phyloP scores from a whole-genome alignment of 129 eudicot species.

The Tagetes erecta region DNA sequence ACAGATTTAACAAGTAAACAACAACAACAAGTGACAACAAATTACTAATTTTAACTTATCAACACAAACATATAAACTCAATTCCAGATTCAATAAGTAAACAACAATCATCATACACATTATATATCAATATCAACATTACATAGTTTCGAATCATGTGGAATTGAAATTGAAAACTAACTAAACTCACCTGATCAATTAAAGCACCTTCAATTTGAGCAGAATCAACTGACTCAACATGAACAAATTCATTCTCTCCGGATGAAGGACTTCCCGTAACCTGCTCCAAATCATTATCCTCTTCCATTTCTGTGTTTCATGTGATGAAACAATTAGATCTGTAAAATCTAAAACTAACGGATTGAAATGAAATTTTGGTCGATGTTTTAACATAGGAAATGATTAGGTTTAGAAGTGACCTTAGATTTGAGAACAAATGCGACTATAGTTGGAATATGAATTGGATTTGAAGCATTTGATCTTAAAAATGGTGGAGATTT shows the following conservation, averaged over 20 bases:
- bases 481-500: constrained; percentile 18
- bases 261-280: constrained; percentile 40
- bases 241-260: constrained; percentile 40
- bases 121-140: not conserved
- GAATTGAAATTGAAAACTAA: not conserved
- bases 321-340: constrained; percentile 46
- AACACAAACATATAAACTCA: constrained; percentile 19
- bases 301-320: constrained; percentile 57
- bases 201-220: constrained; percentile 41
- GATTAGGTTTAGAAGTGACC: constrained; percentile 31
- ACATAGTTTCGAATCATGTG: not conserved
- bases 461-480: constrained; percentile 31
- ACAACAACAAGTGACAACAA: not conserved
- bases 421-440: constrained; percentile 24
- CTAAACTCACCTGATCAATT: constrained; percentile 40
- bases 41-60: constrained; percentile 20
- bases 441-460: constrained; percentile 37
- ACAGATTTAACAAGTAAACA: no score
- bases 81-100: constrained; percentile 1
- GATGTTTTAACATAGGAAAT: not conserved
- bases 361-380: constrained; percentile 19
- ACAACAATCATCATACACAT: not conserved
- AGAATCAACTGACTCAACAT: constrained; percentile 38
- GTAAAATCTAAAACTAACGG: constrained; percentile 21
- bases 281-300: constrained; percentile 42